Percentiles rank a stretch among this genome's conserved stretches.
These are phyloP conservation scores for Aspergillus fumigatiaffinis DNA, from an alignment of 2,329 filamentous ascomycete species.

Conservation along the genomic window DNA sequence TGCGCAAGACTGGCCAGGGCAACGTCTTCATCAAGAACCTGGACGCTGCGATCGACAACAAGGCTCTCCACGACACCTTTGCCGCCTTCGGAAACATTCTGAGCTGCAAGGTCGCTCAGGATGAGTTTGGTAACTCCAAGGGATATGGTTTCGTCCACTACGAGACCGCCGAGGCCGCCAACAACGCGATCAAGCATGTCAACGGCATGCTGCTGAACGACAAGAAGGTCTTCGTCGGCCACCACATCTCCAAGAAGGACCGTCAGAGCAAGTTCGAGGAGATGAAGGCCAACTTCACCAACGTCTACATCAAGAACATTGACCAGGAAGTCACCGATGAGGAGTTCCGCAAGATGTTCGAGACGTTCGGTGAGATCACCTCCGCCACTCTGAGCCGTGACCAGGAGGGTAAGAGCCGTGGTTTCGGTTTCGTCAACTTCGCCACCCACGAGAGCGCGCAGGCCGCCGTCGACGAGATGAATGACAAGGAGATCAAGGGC, in stretches of 20 bases:
- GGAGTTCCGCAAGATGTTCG: slow-evolving; percentile 89
- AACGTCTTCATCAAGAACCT: slow-evolving; percentile 99
- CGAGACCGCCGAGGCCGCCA: slow-evolving; percentile 96
- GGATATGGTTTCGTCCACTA: slow-evolving; percentile 99
- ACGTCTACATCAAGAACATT: slow-evolving; percentile 99
- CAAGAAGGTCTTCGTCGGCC: slow-evolving; percentile 99
- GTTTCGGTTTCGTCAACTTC: slow-evolving; percentile 96
- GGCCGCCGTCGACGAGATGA: slow-evolving; percentile 84
- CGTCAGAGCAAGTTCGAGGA: slow-evolving; percentile 99
- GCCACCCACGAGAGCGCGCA: slow-evolving; percentile 82
- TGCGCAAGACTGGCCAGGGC: slow-evolving; percentile 98
- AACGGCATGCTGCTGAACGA: slow-evolving; percentile 99
- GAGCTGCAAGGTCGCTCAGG: slow-evolving; percentile 98
- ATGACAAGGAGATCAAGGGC: slow-evolving; percentile 85
- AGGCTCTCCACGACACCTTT: slow-evolving; percentile 99
- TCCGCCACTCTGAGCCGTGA: slow-evolving; percentile 92
- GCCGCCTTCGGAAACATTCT: slow-evolving; percentile 98
- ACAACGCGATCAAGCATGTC: slow-evolving; percentile 97
- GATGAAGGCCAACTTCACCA: slow-evolving; percentile 99
- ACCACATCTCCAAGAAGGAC: slow-evolving; percentile 99
- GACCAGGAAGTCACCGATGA: slow-evolving; percentile 79
- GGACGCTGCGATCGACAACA: slow-evolving; percentile 98
- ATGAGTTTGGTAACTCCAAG: slow-evolving; percentile 95
- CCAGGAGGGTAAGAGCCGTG: slow-evolving; percentile 84
- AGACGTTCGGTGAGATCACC: slow-evolving; percentile 89